Percentiles rank a stretch among this genome's conserved stretches.
phyloP scores from a whole-genome alignment of 228 moss, liverwort and hornwort species.

The Sphagnum fallax region DNA sequence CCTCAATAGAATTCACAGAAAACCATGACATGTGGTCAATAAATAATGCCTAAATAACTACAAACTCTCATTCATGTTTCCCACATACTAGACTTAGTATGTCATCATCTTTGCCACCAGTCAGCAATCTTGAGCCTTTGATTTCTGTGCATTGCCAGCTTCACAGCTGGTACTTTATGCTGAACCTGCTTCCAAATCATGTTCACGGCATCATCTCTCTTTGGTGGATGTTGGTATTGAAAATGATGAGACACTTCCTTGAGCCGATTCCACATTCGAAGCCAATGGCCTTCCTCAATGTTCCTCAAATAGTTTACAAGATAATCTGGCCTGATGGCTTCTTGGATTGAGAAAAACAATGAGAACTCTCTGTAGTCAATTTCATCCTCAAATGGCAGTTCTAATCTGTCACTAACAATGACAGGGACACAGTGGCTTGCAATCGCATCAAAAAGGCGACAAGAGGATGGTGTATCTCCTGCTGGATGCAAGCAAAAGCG shows the following conservation, averaged over 20 bases:
- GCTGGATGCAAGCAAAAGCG: conserved; percentile 80
- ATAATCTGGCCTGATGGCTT: conserved; percentile 41
- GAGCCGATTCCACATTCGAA: conserved; percentile 39
- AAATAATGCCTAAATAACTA: not conserved
- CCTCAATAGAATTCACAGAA: not conserved
- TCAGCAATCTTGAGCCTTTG: conserved; percentile 52
- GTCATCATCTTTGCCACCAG: conserved; percentile 22
- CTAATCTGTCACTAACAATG: conserved; percentile 76
- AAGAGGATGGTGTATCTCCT: conserved; percentile 90
- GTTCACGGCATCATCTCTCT: conserved; percentile 68
- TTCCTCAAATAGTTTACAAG: conserved; percentile 28
- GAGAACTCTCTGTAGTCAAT: conserved; percentile 64
- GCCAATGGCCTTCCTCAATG: conserved; percentile 32
- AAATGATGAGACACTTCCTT: conserved; percentile 48
- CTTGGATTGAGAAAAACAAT: conserved; percentile 46
- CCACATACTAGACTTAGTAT: not conserved
- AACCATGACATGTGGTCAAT: not conserved
- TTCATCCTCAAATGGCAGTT: conserved; percentile 82
- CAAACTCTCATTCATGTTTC: not conserved
- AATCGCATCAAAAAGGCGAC: conserved; percentile 85
- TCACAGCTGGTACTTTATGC: conserved; percentile 59
- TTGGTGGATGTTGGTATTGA: conserved; percentile 56
- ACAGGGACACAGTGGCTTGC: conserved; percentile 88
- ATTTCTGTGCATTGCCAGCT: conserved; percentile 38
- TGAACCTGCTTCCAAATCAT: conserved; percentile 85